Percentiles rank a stretch among this genome's conserved stretches.
These are phyloP conservation scores for Proliferodiscus dingleyae DNA, from an alignment of 2,329 filamentous ascomycete genomes.

Conservation along the genomic window DNA sequence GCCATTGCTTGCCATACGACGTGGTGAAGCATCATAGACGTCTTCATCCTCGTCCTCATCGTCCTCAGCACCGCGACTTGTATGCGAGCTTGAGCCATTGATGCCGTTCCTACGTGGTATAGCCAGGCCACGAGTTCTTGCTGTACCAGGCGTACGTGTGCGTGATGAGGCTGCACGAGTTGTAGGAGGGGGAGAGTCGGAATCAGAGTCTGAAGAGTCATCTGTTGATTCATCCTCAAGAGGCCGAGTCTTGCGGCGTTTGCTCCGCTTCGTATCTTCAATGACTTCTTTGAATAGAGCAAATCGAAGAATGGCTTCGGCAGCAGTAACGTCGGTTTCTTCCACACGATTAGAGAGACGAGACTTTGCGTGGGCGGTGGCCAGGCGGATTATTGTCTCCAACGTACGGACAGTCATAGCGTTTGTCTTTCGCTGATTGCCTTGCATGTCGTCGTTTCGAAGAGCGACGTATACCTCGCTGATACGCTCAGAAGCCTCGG, in stretches of 20 bases:
- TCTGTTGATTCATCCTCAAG: constrained; percentile 55
- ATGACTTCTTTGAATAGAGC: constrained; percentile 96
- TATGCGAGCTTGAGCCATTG: constrained; percentile 30
- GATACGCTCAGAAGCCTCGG: constrained; percentile 88
- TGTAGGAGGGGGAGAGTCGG: constrained; percentile 27
- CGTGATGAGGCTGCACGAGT: constrained; percentile 28
- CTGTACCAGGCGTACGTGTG: constrained; percentile 30
- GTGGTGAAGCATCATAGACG: constrained; percentile 31
- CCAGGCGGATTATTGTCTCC: constrained; percentile 95
- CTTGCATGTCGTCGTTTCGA: constrained; percentile 91
- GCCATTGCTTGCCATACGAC: constrained; percentile 14
- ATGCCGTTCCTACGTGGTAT: constrained; percentile 24
- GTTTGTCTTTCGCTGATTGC: constrained; percentile 87
- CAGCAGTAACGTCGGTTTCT: constrained; percentile 79
- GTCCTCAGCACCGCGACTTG: constrained; percentile 43
- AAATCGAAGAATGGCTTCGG: constrained; percentile 86
- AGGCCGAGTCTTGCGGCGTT: constrained; percentile 67
- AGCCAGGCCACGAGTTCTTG: constrained; percentile 29
- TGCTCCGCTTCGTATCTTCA: constrained; percentile 72
- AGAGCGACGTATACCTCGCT: constrained; percentile 86
- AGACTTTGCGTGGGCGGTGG: constrained; percentile 92
- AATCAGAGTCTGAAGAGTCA: constrained; percentile 50
- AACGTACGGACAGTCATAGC: constrained; percentile 96
- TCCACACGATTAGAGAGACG: constrained; percentile 85
- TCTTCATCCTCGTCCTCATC: constrained; percentile 37